Percentiles rank a stretch among this genome's conserved stretches.
These are phyloP conservation scores for Serendipita sp. DNA, from an alignment of 768 basidiomycete species.

Conservation along the genomic window DNA sequence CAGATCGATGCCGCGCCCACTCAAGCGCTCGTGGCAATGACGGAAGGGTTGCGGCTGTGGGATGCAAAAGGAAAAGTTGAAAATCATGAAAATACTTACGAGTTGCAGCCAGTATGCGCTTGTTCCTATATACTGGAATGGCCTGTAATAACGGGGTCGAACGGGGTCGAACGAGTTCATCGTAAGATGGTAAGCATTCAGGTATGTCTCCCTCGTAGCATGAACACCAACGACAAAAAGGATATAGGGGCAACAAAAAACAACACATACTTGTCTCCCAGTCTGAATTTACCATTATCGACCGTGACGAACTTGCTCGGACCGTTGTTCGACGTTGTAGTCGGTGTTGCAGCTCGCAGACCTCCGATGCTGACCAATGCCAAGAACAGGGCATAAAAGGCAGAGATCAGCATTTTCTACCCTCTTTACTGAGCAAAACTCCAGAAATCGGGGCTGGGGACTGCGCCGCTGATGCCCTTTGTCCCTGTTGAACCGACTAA, in stretches of 20 bases:
- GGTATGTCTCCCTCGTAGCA: too few species aligned
- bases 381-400: not conserved
- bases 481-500: too few species aligned
- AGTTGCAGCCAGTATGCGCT: conserved; percentile 48
- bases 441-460: too few species aligned
- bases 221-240: not conserved
- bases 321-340: not conserved
- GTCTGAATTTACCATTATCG: not conserved
- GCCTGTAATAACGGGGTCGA: conserved; percentile 14
- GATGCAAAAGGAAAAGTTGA: not conserved
- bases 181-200: too few species aligned
- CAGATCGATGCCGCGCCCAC: too few species aligned
- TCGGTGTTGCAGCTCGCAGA: not conserved
- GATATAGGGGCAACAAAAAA: not conserved
- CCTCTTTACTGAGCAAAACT: not conserved
- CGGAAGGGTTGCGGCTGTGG: too few species aligned
- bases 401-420: not conserved
- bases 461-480: too few species aligned
- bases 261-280: not conserved
- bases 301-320: not conserved
- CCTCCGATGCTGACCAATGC: not conserved
- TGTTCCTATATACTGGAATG: conserved; percentile 34
- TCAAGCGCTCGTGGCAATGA: too few species aligned
- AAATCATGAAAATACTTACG: not conserved
- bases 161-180: too few species aligned